These are phyloP conservation scores for Phytophthora brassicae DNA, from an alignment of 352 stramenopile genomes.

Conservation along the genomic window DNA sequence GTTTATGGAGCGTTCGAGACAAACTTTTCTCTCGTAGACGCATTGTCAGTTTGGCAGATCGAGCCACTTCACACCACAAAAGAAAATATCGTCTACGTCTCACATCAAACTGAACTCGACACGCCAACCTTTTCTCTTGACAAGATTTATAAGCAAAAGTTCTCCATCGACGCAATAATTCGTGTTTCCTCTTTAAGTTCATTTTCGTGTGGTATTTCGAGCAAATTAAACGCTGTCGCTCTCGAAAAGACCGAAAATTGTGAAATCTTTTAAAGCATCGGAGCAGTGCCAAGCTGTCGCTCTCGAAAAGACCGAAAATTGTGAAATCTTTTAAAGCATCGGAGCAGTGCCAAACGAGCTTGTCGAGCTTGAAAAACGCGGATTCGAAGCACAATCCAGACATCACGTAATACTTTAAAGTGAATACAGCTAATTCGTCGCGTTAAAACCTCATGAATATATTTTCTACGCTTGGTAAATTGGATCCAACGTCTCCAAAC, in stretches of 20 bases:
- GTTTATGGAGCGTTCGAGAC: constrained; percentile 11
- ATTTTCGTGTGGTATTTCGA: background rate
- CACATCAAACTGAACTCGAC: constrained; percentile 26
- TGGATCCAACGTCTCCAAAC: constrained; percentile 34
- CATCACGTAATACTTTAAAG: background rate
- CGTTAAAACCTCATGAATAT: constrained; percentile 3
- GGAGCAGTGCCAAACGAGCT: constrained; percentile 1
- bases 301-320: constrained; percentile 9
- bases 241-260: constrained; percentile 4
- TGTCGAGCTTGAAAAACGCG: constrained; percentile 21
- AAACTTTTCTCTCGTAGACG: constrained; percentile 11
- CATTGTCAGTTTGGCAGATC: constrained; percentile 5
- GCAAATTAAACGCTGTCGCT: constrained; percentile 6
- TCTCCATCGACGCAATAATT: constrained; percentile 24
- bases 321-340: constrained; percentile 16
- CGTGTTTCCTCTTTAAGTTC: constrained; percentile 8
- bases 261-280: constrained; percentile 18
- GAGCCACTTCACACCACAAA: constrained; percentile 32
- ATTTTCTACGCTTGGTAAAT: constrained; percentile 18
- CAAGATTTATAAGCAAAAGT: constrained; percentile 7
- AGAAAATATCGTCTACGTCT: constrained; percentile 28
- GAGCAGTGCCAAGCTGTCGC: background rate
- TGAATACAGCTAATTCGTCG: background rate
- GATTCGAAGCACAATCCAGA: constrained; percentile 24
- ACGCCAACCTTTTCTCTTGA: constrained; percentile 12